Conservation (phyloP, 2,329 filamentous ascomycete genomes). For the Neonectria hederae region DNA sequence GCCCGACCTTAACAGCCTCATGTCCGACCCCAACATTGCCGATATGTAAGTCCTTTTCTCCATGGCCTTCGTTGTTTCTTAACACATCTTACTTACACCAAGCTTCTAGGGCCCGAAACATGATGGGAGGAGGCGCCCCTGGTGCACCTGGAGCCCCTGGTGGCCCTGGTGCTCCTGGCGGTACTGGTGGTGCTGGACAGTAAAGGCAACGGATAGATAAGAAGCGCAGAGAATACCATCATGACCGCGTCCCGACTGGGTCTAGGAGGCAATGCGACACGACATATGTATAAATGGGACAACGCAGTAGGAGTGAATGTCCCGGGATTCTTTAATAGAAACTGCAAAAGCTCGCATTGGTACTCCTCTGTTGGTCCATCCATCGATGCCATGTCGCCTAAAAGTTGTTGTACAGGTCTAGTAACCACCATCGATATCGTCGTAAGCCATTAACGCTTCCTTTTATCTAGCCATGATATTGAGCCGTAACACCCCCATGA, state of each 20-base stretch:
- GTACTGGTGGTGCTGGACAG: conserved; percentile 41
- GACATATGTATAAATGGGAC: conserved; percentile 36
- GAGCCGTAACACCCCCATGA: not conserved
- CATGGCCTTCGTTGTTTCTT: not conserved
- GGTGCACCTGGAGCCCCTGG: conserved; percentile 43
- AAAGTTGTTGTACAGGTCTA: conserved; percentile 6
- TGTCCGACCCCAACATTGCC: conserved; percentile 91
- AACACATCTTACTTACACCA: not conserved
- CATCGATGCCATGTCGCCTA: not conserved
- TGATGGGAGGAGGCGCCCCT: conserved; percentile 56
- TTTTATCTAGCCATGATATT: conserved; percentile 24
- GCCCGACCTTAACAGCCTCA: conserved; percentile 85
- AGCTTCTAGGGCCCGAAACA: conserved; percentile 53
- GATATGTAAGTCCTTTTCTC: conserved; percentile 77
- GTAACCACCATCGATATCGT: conserved; percentile 5
- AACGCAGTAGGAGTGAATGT: conserved; percentile 25
- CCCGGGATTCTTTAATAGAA: conserved; percentile 34
- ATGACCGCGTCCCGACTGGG: conserved; percentile 26
- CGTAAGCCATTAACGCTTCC: not conserved
- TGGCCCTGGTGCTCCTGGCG: conserved; percentile 38
- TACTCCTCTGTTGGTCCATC: not conserved
- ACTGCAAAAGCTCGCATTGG: conserved; percentile 26
- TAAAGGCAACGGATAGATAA: conserved; percentile 27
- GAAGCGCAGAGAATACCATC: conserved; percentile 35
- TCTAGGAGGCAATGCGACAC: conserved; percentile 22